A percentile compares a stretch with the other conserved stretches of the same genome.
These are phyloP conservation scores for Hypoxylon sp. DNA, from an alignment of 2,329 filamentous ascomycete species.

Conservation along the genomic window DNA sequence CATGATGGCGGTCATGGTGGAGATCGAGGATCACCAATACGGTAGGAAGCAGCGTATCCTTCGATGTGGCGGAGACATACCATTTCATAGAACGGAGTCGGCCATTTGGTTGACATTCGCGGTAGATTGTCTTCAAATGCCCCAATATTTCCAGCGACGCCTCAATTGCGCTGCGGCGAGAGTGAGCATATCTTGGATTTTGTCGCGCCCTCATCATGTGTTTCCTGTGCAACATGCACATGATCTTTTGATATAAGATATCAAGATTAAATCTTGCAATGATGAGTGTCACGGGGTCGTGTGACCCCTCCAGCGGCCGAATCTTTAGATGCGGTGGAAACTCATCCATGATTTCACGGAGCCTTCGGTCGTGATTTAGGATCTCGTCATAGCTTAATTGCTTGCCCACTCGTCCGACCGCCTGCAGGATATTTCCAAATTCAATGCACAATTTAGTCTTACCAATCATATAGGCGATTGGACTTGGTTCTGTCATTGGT, in stretches of 20 bases:
- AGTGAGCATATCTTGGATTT: conserved; percentile 86
- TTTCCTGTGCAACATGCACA: conserved; percentile 90
- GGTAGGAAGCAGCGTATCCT: conserved; percentile 88
- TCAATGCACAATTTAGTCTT: conserved; percentile 78
- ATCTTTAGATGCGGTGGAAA: conserved; percentile 86
- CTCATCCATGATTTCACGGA: conserved; percentile 74
- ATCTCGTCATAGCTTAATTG: conserved; percentile 75
- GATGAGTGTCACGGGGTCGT: conserved; percentile 86
- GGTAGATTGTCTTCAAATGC: conserved; percentile 81
- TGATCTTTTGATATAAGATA: conserved; percentile 87
- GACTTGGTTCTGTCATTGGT: conserved; percentile 78
- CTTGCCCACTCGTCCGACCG: conserved; percentile 69
- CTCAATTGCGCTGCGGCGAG: conserved; percentile 86
- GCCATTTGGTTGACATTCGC: conserved; percentile 80
- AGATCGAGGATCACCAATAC: conserved; percentile 89
- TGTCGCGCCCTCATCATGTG: conserved; percentile 84
- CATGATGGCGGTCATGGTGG: conserved; percentile 74
- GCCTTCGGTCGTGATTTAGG: conserved; percentile 71
- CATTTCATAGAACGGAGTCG: conserved; percentile 81
- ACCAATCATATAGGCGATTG: conserved; percentile 83
- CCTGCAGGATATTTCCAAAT: conserved; percentile 80
- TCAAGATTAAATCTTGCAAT: conserved; percentile 89
- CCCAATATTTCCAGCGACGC: conserved; percentile 85
- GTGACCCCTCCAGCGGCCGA: conserved; percentile 79
- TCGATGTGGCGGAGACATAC: conserved; percentile 83